Evolutionary conservation across 2,329 filamentous ascomycete genomes (phyloP).

Genomic region (Xylariaceae sp.): DNA sequence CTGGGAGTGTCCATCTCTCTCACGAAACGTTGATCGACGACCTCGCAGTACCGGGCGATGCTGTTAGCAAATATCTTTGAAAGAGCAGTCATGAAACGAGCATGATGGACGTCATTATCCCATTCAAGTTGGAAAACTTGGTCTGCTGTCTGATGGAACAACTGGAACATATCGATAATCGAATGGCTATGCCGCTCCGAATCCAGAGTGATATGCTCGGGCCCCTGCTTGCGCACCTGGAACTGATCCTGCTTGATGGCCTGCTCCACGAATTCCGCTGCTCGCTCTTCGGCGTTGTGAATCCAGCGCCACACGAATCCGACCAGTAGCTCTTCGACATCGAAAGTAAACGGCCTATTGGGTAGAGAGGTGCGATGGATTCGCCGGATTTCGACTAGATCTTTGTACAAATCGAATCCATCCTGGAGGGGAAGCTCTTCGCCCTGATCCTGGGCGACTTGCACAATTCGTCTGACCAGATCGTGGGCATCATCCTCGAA

Average conservation of each 20-base stretch:
- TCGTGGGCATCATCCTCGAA: constrained; percentile 87
- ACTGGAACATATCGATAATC: constrained; percentile 84
- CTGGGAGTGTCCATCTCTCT: constrained; percentile 91
- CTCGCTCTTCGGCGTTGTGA: constrained; percentile 66
- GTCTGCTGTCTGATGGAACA: constrained; percentile 87
- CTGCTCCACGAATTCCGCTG: constrained; percentile 78
- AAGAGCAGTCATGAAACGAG: constrained; percentile 92
- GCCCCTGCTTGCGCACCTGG: constrained; percentile 59
- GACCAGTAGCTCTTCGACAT: constrained; percentile 76
- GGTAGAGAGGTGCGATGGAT: constrained; percentile 74
- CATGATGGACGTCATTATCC: constrained; percentile 89
- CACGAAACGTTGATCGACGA: constrained; percentile 76
- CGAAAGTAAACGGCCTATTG: constrained; percentile 69
- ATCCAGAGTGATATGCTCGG: constrained; percentile 59
- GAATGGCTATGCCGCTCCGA: constrained; percentile 88
- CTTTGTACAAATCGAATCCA: constrained; percentile 87
- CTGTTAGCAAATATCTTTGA: constrained; percentile 78
- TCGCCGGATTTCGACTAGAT: constrained; percentile 74
- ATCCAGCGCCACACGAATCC: constrained; percentile 98
- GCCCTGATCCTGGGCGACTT: constrained; percentile 59
- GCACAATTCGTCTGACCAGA: constrained; percentile 73
- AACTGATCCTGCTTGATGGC: constrained; percentile 89
- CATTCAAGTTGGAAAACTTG: constrained; percentile 81
- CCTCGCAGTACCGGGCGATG: constrained; percentile 83
- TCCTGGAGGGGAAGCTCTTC: constrained; percentile 81